Base-by-base conservation (phyloP, 2,329 filamentous ascomycete species). In the Rutstroemia sp. region DNA sequence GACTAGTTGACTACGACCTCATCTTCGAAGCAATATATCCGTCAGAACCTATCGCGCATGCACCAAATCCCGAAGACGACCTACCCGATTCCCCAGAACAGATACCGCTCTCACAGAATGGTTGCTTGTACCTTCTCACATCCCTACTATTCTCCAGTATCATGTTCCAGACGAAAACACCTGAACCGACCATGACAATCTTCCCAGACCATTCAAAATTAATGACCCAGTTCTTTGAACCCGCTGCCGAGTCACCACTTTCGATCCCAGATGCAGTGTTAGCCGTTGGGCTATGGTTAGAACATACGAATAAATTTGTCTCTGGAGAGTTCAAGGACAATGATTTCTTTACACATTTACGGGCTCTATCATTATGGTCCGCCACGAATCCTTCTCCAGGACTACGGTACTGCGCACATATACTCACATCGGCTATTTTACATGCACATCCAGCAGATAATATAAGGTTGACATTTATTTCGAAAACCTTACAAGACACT, bases 401-500 rank as follows among this genome's bases (percentile, higher is more conserved):
- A 6, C 57, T 72, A 14, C 68, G 71, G 19, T 72, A 70, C 54
- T 64, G 63, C 6, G 70, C 71, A 8, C 69, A 73, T 51, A 51
- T 63, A n/a, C 61, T 73, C 6, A 68, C 69, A 21, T 67, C 68
- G 8, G 62, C 63, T 4, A 66, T 73, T 25, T 60, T 73, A 19
- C 83, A 86, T 63, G 73, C 79, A 2, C 77, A 85, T 59, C 81
- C 83, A 0, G 76, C 81, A 25, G 80, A 83, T 58, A 75, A 78
- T 3, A 76, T 80, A 64, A 76, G 82, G 5, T 71, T 87, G 16
- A 74, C 76, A 27, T 86, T 87, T 60, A 75, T 87, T 8, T 79
- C 83, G 52, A 83, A 87, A 64, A 74, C 86, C 12, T 70, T 87
- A 12, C 82, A 86, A 68, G 83, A 85, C 66, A 86, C 83, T 73